Percentiles rank a stretch among this genome's conserved stretches.
These are phyloP conservation scores for Kwoniella sp. DNA, from an alignment of 768 basidiomycete species.

Conservation along the genomic window DNA sequence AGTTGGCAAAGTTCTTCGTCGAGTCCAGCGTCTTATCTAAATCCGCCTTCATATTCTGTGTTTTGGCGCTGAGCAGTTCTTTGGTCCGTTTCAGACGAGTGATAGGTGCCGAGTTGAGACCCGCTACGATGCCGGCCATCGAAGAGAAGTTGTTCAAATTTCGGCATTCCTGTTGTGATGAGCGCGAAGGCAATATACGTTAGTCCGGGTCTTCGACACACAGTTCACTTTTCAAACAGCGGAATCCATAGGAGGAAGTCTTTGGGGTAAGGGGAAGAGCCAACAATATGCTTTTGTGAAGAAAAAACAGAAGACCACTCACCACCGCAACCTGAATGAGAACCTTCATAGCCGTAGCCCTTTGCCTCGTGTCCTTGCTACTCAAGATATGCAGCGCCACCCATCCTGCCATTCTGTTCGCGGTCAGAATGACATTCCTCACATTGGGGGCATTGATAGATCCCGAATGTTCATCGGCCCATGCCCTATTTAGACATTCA, in stretches of 20 bases:
- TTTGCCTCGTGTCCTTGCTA: constrained; percentile 78
- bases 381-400: constrained; percentile 88
- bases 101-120: constrained; percentile 89
- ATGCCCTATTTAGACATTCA: constrained; percentile 77
- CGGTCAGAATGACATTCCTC: constrained; percentile 79
- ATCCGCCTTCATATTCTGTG: constrained; percentile 70
- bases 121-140: constrained; percentile 95
- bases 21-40: constrained; percentile 90
- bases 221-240: too few species aligned
- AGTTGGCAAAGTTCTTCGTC: constrained; percentile 91
- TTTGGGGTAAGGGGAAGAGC: too few species aligned
- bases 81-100: constrained; percentile 89
- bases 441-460: constrained; percentile 66
- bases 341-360: constrained; percentile 80
- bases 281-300: too few species aligned
- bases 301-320: too few species aligned
- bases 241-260: too few species aligned
- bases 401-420: constrained; percentile 65
- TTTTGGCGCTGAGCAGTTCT: constrained; percentile 79
- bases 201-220: too few species aligned
- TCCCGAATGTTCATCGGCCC: constrained; percentile 67
- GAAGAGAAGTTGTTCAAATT: constrained; percentile 88
- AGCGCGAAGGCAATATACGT: constrained; percentile 7
- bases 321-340: constrained; percentile 74
- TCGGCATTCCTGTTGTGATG: constrained; percentile 72